A percentile compares a stretch with the other conserved stretches of the same genome.
Evolutionary conservation across 2,329 filamentous ascomycete species (phyloP).

Genomic region (Fusarium nodosum): DNA sequence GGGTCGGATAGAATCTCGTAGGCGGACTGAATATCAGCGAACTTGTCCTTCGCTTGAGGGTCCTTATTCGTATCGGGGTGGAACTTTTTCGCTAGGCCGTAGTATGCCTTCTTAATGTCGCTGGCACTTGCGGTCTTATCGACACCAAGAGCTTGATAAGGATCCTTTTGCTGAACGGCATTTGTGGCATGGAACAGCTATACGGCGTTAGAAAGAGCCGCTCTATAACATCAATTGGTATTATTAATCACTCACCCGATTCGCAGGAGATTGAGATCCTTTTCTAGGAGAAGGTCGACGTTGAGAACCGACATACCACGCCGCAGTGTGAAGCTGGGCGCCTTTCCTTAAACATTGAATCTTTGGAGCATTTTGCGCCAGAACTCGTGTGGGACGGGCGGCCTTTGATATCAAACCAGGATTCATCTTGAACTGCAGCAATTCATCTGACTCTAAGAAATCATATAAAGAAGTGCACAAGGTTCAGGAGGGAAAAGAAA

Average conservation of each 20-base stretch:
- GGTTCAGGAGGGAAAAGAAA: neutral
- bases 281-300: constrained; percentile 41
- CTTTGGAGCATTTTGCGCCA: constrained; percentile 60
- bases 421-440: constrained; percentile 59
- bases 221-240: constrained; percentile 14
- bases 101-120: constrained; percentile 99
- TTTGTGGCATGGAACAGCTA: constrained; percentile 74
- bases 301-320: constrained; percentile 39
- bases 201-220: constrained; percentile 40
- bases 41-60: constrained; percentile 90
- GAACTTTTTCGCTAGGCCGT: constrained; percentile 95
- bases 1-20: constrained; percentile 95
- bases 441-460: constrained; percentile 49
- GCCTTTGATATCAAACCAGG: constrained; percentile 63
- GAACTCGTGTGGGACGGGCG: constrained; percentile 60
- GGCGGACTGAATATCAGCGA: constrained; percentile 90
- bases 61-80: constrained; percentile 99
- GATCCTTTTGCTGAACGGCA: constrained; percentile 74
- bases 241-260: constrained; percentile 49
- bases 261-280: constrained; percentile 35
- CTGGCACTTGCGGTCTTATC: constrained; percentile 81
- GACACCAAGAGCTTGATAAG: constrained; percentile 89
- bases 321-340: constrained; percentile 54
- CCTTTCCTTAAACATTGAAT: constrained; percentile 58
- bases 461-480: constrained; percentile 32